A percentile compares a stretch with the other conserved stretches of the same genome.
Conservation (phyloP, 495 filamentous ascomycete genomes). For the Xylaria telfairii region DNA sequence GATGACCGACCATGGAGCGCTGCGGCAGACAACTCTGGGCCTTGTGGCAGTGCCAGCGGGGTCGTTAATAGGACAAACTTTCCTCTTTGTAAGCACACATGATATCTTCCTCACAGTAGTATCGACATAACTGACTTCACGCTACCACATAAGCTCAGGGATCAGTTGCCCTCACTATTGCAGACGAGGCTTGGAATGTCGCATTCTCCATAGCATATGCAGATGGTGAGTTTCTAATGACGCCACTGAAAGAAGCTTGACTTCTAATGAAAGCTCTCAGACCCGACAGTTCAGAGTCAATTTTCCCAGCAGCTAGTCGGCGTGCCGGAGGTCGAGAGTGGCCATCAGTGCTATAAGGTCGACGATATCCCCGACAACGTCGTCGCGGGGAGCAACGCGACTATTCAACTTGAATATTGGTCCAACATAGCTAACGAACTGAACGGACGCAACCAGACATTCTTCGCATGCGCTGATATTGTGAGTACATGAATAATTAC, state of each 20-base stretch:
- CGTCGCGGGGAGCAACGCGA: constrained; percentile 53
- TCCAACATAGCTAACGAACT: constrained; percentile 48
- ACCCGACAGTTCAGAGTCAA: constrained; percentile 51
- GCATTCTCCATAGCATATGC: constrained; percentile 54
- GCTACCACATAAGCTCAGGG: constrained; percentile 34
- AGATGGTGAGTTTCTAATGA: constrained; percentile 42
- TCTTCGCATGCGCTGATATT: constrained; percentile 60
- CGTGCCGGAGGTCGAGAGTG: constrained; percentile 45
- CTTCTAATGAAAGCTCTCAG: constrained; percentile 19
- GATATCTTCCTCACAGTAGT: not conserved
- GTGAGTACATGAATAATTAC: constrained; percentile 22
- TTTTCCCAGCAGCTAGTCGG: constrained; percentile 50
- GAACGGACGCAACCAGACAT: constrained; percentile 51
- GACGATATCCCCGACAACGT: constrained; percentile 45
- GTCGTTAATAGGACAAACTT: constrained; percentile 52
- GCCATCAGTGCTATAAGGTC: constrained; percentile 59
- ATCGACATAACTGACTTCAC: constrained; percentile 20
- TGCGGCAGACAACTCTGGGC: constrained; percentile 52
- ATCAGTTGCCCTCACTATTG: constrained; percentile 43
- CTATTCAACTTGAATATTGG: constrained; percentile 58
- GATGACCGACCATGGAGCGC: constrained; percentile 53
- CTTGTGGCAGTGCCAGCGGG: constrained; percentile 52
- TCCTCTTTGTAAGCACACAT: constrained; percentile 40
- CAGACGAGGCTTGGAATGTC: constrained; percentile 55
- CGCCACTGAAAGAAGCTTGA: not conserved